A percentile compares a stretch with the other conserved stretches of the same genome.
Evolutionary conservation across 2,329 filamentous ascomycete species (phyloP).

Genomic region (Fusarium sp.): DNA sequence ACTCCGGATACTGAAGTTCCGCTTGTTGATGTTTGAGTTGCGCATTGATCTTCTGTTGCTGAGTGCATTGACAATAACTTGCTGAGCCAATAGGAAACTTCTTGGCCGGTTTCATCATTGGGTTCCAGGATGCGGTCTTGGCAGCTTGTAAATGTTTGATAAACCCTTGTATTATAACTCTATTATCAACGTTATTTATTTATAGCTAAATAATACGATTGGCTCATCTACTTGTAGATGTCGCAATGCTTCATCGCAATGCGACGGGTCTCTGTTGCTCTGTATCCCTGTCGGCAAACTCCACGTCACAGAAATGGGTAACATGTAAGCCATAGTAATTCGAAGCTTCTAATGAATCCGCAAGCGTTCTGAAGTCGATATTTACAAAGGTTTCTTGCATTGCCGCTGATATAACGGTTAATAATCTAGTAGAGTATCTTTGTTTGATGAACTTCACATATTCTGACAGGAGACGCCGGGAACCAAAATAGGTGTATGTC

Average conservation of each 20-base stretch:
- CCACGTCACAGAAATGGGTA: not conserved
- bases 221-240: not conserved
- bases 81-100: not conserved
- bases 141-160: not conserved
- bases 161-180: not conserved
- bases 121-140: not conserved
- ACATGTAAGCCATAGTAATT: not conserved
- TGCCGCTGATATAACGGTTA: too few species aligned
- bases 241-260: fast-evolving
- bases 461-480: not conserved
- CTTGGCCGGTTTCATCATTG: not conserved
- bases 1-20: not conserved
- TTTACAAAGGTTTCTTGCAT: not conserved
- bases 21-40: not conserved
- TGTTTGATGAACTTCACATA: fast-evolving
- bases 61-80: not conserved
- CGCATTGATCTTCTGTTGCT: not conserved
- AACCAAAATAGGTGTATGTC: too few species aligned
- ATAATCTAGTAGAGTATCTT: not conserved
- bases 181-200: not conserved
- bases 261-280: not conserved
- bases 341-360: not conserved
- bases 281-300: too few species aligned
- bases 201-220: not conserved
- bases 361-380: not conserved